Evolutionary conservation across 108 stramenopile species (phyloP), one percentile per base, ranked within the genome.

Genomic region (Cyclotella sp.): DNA sequence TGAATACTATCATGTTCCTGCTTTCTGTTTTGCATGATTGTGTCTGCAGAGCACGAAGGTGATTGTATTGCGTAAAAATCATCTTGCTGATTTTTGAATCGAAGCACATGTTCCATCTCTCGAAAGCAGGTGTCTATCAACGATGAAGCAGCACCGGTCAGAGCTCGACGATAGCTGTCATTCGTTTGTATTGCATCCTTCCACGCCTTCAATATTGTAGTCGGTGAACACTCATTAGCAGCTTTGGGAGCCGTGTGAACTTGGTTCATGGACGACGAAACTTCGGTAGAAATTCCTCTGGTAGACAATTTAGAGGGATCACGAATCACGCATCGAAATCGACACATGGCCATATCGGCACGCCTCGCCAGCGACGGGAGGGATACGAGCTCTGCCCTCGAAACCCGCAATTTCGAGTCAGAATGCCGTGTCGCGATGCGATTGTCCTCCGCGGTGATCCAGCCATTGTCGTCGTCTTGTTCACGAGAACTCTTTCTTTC

Each of bases 321-420:
- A 10, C 14, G 18, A 30, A 46, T 9, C n/a, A 63, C 66, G 9
- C 66, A 79, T 53, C 83, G 79, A 57, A 84, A 84, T 47, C 75
- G 74, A 42, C 78, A 76, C 83, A 84, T 80, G 24, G 83, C 67
- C 14, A 77, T 28, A 72, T 84, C 83, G 13, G 83, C 78, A 29
- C 75, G 78, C 14, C 60, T 55, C 10, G 83, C 79, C 43, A 59
- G 19, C 5, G 24, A 13, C 26, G 83, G 75, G 18, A 83, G 42
- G 12, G 82, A 74, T 29, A 69, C 34, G 29, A 80, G 78, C 28
- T 82, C 81, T 40, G 63, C 63, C 44, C 73, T 62, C 6, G 4
- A 6, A 34, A 34, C 6, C 4, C 34, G 34, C 34, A 34, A 34
- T 34, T 34, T 61, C 30, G 34, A 39, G 2, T 61, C 34, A 29